Conservation (phyloP, 2,329 filamentous ascomycete species). For the Fusarium protoensiforme region DNA sequence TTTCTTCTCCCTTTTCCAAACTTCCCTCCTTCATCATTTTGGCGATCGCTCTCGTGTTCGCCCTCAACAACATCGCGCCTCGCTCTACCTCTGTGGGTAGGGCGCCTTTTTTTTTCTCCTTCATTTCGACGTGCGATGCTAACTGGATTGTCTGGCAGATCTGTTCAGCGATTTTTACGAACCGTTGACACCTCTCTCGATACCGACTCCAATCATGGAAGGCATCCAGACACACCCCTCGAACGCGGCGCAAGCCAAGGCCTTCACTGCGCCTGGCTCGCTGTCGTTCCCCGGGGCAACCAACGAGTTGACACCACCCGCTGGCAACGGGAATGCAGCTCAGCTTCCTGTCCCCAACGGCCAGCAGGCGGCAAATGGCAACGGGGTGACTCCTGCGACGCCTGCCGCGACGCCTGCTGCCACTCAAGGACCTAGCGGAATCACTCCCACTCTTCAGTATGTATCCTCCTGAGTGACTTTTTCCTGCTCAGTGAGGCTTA, state of each 20-base stretch:
- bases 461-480: conserved; percentile 65
- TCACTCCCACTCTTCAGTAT: conserved; percentile 96
- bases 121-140: conserved; percentile 33
- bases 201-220: conserved; percentile 73
- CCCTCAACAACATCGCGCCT: conserved; percentile 12
- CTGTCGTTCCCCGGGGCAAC: conserved; percentile 90
- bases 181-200: conserved; percentile 32
- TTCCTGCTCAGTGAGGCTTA: conserved; percentile 62
- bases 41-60: conserved; percentile 13
- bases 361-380: conserved; percentile 72
- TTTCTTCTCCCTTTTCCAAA: conserved; percentile 37
- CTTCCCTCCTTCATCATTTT: conserved; percentile 37
- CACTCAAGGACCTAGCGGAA: conserved; percentile 83
- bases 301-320: conserved; percentile 80
- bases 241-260: conserved; percentile 92
- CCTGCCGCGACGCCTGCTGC: conserved; percentile 92
- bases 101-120: conserved; percentile 13
- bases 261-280: conserved; percentile 92
- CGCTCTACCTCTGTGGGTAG: conserved; percentile 37
- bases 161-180: conserved; percentile 45
- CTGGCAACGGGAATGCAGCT: conserved; percentile 71
- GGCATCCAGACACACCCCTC: conserved; percentile 90
- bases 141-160: conserved; percentile 45
- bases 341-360: conserved; percentile 54
- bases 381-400: conserved; percentile 87